Base-by-base conservation (phyloP, 2,329 filamentous ascomycete genomes). In the Hansfordia pulvinata region DNA sequence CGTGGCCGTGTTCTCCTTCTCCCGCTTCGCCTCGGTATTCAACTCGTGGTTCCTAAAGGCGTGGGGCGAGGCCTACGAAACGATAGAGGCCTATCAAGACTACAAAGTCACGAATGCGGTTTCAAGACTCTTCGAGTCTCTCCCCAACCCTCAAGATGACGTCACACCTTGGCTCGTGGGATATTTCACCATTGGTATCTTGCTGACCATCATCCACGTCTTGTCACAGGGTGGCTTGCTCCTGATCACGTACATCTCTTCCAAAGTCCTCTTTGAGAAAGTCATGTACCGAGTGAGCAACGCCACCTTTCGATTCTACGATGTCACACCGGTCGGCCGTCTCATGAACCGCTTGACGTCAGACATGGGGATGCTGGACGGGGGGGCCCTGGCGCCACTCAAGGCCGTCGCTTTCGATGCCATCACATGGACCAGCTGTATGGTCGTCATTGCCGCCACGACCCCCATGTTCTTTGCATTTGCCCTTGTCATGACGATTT, bases 261-360 rank as follows among this genome's bases (percentile, higher is more conserved):
- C 81, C 1, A 80, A 77, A 39, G 58, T 62, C 6, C 67, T 94
- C 26, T 93, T 93, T 51, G 60, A 60, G 33, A 62, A 71, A 20
- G 80, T 83, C 12, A 71, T 93, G 53, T 56, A 65, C 2, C 69
- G 68, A 27, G 81, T 93, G 26, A 78, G 77, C 44, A 69, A 74
- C 40, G 81, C 85, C 0, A 86, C 77, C 0, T 93, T 94, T 53
- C 73, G 84, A 2, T 94, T 86, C 50, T 90, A 93, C 54, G 86
- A 94, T 45, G 73, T 83, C 4, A 93, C 86, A 0, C 86, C 86
- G 0, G 76, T 92, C 0, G 86, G 86, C 0, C 72, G 86, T 24
- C 58, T 94, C 34, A 93, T 93, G 81, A 94, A 94, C 47, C 71
- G 86, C 6, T 63, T 94, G 33, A 93, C 85, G 0, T 83, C 82